phyloP scores from a whole-genome alignment of 495 filamentous ascomycete genomes.

The Clohesyomyces aquaticus region DNA sequence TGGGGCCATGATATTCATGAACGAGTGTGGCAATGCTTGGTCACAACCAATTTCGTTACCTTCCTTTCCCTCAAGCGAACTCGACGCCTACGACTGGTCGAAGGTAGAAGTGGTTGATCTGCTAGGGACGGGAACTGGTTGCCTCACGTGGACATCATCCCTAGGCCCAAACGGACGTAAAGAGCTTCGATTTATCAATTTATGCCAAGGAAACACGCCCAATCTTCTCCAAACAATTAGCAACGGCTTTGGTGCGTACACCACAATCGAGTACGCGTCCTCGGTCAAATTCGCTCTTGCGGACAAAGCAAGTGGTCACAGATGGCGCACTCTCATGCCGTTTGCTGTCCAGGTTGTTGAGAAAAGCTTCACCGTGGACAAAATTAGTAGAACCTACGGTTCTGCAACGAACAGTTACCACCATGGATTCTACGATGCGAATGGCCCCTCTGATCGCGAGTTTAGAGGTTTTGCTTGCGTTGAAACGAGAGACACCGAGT shows the following conservation, averaged over 20 bases:
- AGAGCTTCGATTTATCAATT: slow-evolving; percentile 2
- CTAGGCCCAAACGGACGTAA: neutral
- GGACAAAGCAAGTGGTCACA: slow-evolving; percentile 37
- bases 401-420: slow-evolving; percentile 44
- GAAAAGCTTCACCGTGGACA: slow-evolving; percentile 26
- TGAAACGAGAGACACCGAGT: neutral
- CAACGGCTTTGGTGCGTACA: slow-evolving; percentile 37
- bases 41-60: slow-evolving; percentile 22
- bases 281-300: slow-evolving; percentile 45
- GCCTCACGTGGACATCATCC: slow-evolving; percentile 41
- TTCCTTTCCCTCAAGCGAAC: neutral
- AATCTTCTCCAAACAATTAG: neutral
- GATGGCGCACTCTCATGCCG: slow-evolving; percentile 44
- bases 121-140: slow-evolving; percentile 44
- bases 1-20: slow-evolving; percentile 31
- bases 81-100: slow-evolving; percentile 27
- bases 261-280: slow-evolving; percentile 36
- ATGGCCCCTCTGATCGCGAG: neutral
- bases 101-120: slow-evolving; percentile 41
- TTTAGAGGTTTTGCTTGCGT: neutral
- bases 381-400: slow-evolving; percentile 23
- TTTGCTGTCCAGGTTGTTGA: slow-evolving; percentile 46
- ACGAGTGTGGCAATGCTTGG: slow-evolving; percentile 38
- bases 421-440: slow-evolving; percentile 47
- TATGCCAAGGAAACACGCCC: neutral